Base-by-base conservation (phyloP, 2,329 filamentous ascomycete genomes). In the Aspergillus niger region DNA sequence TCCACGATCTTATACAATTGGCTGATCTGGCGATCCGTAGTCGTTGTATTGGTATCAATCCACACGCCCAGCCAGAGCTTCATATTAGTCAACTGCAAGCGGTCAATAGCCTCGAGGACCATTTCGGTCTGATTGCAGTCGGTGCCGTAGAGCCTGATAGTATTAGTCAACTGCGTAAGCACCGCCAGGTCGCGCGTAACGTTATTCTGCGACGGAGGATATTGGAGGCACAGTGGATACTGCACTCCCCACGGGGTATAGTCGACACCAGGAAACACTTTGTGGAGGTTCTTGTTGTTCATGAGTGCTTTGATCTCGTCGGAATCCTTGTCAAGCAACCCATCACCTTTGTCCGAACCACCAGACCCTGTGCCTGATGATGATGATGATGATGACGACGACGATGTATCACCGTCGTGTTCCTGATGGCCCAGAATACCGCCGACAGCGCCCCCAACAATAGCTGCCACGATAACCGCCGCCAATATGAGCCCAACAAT, bases 41-140 rank as follows among this genome's bases (percentile, higher is more conserved):
- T 97, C 0, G 91, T 96, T 8, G 80, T 75, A 75, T 97, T 96
- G 58, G 80, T 83, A 72, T 95, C 92, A 63, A 96, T 89, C 91
- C 93, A 97, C 3, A 98, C 93, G 15, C 94, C 94, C 48, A 98
- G 81, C 94, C 94, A 98, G 63, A 98, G 82, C 76, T 96, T 96
- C 80, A 96, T 87, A 57, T 90, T 83, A 28, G 76, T 81, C 68
- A 97, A 79, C 55, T 89, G 82, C 11, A 98, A 83, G 54, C 84
- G 84, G 59, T 91, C 82, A 68, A 98, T 89, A 20, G 93, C 89
- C 69, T 95, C 89, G 8, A 98, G 81, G 0, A 96, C 86, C 90
- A 98, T 95, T 76, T 97, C 86, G 0, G 94, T 98, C 77, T 98
- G 94, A 77, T 97, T 97, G 83, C 94, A 98, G 79, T 98, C 94